Evolutionary conservation across 345 rosid species (phyloP).

Genomic region (Brassica carinata): DNA sequence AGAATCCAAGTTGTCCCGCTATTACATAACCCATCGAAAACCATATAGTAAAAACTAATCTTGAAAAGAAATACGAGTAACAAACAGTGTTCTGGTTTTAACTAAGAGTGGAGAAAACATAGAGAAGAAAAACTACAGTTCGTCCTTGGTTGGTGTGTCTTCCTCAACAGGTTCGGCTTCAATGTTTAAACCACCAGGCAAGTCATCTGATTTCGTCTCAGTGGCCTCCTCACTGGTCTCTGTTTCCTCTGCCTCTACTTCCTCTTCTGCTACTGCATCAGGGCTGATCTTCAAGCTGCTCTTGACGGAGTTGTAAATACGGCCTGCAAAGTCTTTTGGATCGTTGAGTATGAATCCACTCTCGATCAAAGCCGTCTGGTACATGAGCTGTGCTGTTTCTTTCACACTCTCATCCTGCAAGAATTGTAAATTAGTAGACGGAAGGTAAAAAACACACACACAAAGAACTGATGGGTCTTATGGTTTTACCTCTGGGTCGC

Average conservation of each 20-base stretch:
- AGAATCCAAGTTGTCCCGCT: constrained; percentile 13
- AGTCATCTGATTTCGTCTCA: constrained; percentile 42
- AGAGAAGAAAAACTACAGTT: constrained; percentile 31
- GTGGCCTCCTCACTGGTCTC: constrained; percentile 39
- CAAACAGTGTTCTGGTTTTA: constrained; percentile 18
- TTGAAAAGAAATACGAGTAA: constrained; percentile 7
- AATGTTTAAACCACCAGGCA: constrained; percentile 24
- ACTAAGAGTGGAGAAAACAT: constrained; percentile 19
- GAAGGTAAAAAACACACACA: too few species aligned
- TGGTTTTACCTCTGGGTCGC: constrained; percentile 73
- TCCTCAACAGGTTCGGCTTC: constrained; percentile 44
- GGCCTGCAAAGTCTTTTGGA: constrained; percentile 87
- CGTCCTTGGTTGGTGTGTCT: constrained; percentile 35
- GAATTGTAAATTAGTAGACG: neutral
- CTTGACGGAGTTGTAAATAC: constrained; percentile 76
- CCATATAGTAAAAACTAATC: constrained; percentile 24
- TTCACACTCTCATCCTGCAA: constrained; percentile 70
- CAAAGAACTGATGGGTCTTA: neutral
- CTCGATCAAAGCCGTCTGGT: constrained; percentile 95
- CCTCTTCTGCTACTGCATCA: constrained; percentile 80
- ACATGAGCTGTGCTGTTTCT: constrained; percentile 84
- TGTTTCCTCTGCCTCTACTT: constrained; percentile 64
- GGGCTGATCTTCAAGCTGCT: constrained; percentile 71
- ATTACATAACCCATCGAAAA: constrained; percentile 31
- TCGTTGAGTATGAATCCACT: constrained; percentile 79